Evolutionary conservation across 345 rosid species (phyloP).

Genomic region (Dimocarpus longan): DNA sequence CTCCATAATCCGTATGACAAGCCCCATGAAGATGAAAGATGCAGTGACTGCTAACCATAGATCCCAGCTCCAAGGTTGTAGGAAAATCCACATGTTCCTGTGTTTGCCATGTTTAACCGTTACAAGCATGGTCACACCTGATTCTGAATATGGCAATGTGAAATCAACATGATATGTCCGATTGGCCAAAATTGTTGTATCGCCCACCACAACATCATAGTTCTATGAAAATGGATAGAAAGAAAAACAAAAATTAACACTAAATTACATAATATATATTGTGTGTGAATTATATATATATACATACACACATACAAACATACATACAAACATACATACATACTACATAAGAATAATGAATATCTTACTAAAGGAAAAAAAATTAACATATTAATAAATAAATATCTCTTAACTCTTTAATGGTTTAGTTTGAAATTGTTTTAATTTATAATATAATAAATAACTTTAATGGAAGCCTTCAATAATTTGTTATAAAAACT

Average conservation of each 20-base stretch:
- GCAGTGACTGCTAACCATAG: constrained; percentile 40
- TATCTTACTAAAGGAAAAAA: too few relatives aligned
- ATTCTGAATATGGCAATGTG: constrained; percentile 48
- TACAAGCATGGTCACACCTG: constrained; percentile 41
- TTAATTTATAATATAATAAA: too few relatives aligned
- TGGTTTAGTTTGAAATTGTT: too few relatives aligned
- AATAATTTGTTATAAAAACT: too few relatives aligned
- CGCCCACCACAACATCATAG: constrained; percentile 35
- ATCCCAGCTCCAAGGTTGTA: constrained; percentile 43
- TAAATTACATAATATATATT: not conserved
- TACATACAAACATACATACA: too few relatives aligned
- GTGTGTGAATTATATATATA: not conserved
- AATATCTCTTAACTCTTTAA: too few relatives aligned
- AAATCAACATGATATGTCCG: constrained; percentile 35
- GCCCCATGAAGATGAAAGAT: constrained; percentile 31
- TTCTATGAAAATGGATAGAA: not conserved
- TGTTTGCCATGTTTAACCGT: constrained; percentile 3
- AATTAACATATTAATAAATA: too few relatives aligned
- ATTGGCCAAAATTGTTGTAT: constrained; percentile 26
- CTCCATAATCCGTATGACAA: constrained; percentile 41
- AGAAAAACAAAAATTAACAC: not conserved
- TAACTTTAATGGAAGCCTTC: too few relatives aligned
- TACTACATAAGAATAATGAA: too few relatives aligned
- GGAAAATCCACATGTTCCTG: constrained; percentile 39
- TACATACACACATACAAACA: too few relatives aligned